A percentile compares a stretch with the other conserved stretches of the same genome.
These are phyloP conservation scores for Pterula multifida DNA, from an alignment of 1,284 basidiomycete species.

Conservation along the genomic window DNA sequence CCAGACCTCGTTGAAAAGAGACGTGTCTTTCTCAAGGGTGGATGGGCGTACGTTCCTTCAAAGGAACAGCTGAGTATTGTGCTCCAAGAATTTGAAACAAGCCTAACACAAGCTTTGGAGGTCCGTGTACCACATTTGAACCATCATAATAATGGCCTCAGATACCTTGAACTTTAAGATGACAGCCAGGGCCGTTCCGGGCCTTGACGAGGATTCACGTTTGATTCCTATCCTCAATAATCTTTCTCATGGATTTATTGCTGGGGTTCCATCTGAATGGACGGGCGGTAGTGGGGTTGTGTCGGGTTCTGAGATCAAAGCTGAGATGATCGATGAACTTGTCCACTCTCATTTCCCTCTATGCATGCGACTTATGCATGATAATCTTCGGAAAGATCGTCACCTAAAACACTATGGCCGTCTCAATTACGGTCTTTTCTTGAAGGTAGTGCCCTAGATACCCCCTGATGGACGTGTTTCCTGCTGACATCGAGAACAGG, in stretches of 20 bases:
- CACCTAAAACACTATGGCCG: conserved; percentile 93
- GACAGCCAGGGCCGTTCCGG: conserved; percentile 82
- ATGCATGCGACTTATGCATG: conserved; percentile 92
- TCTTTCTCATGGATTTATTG: conserved; percentile 88
- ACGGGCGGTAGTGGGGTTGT: conserved; percentile 35
- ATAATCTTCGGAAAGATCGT: conserved; percentile 63
- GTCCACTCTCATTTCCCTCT: conserved; percentile 87
- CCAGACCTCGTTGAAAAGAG: conserved; percentile 85
- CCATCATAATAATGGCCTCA: conserved; percentile 4
- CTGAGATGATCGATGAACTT: conserved; percentile 89
- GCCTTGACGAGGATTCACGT: conserved; percentile 93
- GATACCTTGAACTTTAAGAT: conserved; percentile 32
- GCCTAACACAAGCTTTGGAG: conserved; percentile 73
- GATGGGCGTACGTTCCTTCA: conserved; percentile 85
- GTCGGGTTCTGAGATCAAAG: conserved; percentile 63
- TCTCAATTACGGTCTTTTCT: conserved; percentile 87
- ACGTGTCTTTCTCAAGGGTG: conserved; percentile 69
- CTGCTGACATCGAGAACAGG: conserved; percentile 35
- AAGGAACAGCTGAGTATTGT: conserved; percentile 81
- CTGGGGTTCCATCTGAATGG: conserved; percentile 84
- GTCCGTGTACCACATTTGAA: conserved; percentile 28
- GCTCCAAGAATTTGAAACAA: conserved; percentile 75
- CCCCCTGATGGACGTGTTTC: conserved; percentile 5
- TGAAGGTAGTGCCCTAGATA: conserved; percentile 81
- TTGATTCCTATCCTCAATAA: conserved; percentile 87